Percentiles rank a stretch among this genome's conserved stretches.
These are phyloP conservation scores for Aspergillus haitiensis DNA, from an alignment of 495 filamentous ascomycete genomes.

Conservation along the genomic window DNA sequence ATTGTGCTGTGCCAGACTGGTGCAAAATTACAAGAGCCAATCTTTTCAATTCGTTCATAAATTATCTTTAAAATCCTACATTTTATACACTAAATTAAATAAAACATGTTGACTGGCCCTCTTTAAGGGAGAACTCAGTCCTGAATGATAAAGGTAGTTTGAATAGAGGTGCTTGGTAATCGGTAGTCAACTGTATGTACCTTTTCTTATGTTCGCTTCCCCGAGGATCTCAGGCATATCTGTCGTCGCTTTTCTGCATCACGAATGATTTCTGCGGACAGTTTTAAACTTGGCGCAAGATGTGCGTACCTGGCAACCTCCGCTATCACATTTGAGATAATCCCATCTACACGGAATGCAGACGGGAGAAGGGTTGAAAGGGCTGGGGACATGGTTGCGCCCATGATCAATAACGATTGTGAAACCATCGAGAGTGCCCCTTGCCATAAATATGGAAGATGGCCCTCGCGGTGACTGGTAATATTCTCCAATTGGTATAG, in stretches of 20 bases:
- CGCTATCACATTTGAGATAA: conserved; percentile 71
- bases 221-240: conserved; percentile 31
- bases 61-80: too few relatives aligned
- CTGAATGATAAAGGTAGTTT: neutral
- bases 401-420: conserved; percentile 78
- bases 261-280: conserved; percentile 74
- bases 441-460: conserved; percentile 86
- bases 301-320: conserved; percentile 73
- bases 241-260: conserved; percentile 72
- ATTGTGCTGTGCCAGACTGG: too few relatives aligned
- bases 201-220: conserved; percentile 1
- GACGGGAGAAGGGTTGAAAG: conserved; percentile 67
- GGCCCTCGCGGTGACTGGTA: conserved; percentile 75
- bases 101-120: too few relatives aligned
- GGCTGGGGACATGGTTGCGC: conserved; percentile 76
- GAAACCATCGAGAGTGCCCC: conserved; percentile 79
- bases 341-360: conserved; percentile 61
- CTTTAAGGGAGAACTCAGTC: too few relatives aligned
- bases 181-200: neutral
- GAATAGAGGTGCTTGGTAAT: neutral
- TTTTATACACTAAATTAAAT: too few relatives aligned
- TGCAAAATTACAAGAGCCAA: too few relatives aligned
- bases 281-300: conserved; percentile 69
- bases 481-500: conserved; percentile 79
- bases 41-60: too few relatives aligned